Conservation (phyloP, 2,329 filamentous ascomycete species). For the Didymella exigua region DNA sequence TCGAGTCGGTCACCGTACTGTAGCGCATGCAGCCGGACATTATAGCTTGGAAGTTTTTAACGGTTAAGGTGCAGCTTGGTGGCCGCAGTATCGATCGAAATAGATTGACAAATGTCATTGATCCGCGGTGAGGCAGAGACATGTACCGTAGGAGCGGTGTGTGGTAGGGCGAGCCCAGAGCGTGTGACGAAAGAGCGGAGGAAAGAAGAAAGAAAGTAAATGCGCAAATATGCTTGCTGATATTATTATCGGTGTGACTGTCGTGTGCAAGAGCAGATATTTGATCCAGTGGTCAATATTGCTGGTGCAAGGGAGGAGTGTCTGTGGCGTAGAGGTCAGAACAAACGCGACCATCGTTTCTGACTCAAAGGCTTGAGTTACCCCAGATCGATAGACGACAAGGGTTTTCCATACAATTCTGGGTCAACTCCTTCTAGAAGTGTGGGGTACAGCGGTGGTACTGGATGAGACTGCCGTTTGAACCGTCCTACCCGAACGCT, state of each 20-base stretch:
- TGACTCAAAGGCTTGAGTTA: not conserved
- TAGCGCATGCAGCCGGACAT: not conserved
- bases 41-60: not conserved
- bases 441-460: slow-evolving; percentile 18
- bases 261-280: not conserved
- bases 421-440: slow-evolving; percentile 12
- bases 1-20: slow-evolving; percentile 7
- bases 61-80: slow-evolving; percentile 1
- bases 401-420: slow-evolving; percentile 11
- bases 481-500: slow-evolving; percentile 17
- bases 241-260: not conserved
- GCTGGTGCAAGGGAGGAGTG: not conserved
- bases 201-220: not conserved
- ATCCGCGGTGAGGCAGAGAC: slow-evolving; percentile 10
- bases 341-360: not conserved
- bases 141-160: not conserved
- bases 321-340: not conserved
- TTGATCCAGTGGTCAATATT: not conserved
- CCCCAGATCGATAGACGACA: slow-evolving; percentile 11
- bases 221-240: not conserved
- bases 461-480: slow-evolving; percentile 6
- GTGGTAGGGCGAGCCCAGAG: not conserved
- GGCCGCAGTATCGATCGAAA: slow-evolving; percentile 7
- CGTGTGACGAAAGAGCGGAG: not conserved
- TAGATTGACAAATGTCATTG: slow-evolving; percentile 9